Base-by-base conservation (phyloP, 176 grass and related monocot genomes). In the Phoenix dactylifera region DNA sequence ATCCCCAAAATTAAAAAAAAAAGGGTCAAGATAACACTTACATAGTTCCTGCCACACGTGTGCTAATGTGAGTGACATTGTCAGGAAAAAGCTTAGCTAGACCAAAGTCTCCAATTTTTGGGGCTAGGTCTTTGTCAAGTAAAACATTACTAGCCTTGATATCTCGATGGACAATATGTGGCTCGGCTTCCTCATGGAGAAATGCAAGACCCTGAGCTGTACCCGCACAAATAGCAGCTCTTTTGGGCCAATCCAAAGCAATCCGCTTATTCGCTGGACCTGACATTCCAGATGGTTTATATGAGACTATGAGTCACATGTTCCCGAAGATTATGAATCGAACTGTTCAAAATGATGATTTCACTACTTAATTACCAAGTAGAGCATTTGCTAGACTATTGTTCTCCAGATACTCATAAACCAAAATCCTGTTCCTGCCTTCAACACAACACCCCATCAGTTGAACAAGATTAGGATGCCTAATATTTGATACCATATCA, bases 111-210 rank as follows among this genome's bases (percentile, higher is more conserved):
- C 83, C 83, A 67, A 86, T 86, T 77, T 86, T 86, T 15, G 83
- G 74, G 28, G 77, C 51, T 39, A 82, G 49, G 3, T 66, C 71
- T 18, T 67, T 82, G 23, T 86, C 74, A n/a, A 86, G 78, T 66
- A 86, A 77, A 70, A 86, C 70, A 52, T 86, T 86, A 75, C 83
- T 86, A 49, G 83, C 83, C 74, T 86, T 86, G 74, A 86, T 86
- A 58, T 86, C 83, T 65, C 83, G 78, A 32, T 86, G 83, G 53
- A 86, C 78, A 63, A 86, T 86, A 57, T 70, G 74, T 60, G 83
- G 83, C 32, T 75, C 77, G 65, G 78, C 73, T 62, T 86, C 74
- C 61, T 86, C 78, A 7, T 86, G 83, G 77, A 82, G 83, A 82
- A 86, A 86, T 19, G 83, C 74, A 71, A 86, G 78, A 59, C 78